These are phyloP conservation scores for Yarrowia galli DNA, from an alignment of 1,139 yeast species.

Conservation along the genomic window DNA sequence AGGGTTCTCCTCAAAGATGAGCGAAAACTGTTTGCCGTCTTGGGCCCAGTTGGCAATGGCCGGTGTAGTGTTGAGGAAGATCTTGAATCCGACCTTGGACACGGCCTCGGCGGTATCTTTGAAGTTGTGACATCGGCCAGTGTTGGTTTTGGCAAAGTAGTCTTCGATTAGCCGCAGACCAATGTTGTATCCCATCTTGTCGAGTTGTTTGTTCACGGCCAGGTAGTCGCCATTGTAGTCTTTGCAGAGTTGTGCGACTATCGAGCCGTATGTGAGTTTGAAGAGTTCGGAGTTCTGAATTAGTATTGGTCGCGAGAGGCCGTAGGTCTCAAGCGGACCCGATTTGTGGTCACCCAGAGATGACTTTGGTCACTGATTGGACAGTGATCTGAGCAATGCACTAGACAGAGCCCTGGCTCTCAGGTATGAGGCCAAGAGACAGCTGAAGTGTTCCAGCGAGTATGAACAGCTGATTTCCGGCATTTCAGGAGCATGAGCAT, in stretches of 20 bases:
- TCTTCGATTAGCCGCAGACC: slow-evolving; percentile 93
- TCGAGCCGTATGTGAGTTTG: slow-evolving; percentile 91
- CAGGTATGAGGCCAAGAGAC: no score
- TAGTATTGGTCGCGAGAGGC: slow-evolving; percentile 6
- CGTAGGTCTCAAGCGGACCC: slow-evolving; percentile 6
- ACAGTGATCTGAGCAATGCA: no score
- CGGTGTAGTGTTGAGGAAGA: slow-evolving; percentile 85
- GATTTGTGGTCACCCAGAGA: no score
- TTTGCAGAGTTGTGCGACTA: slow-evolving; percentile 90
- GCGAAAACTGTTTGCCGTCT: slow-evolving; percentile 76
- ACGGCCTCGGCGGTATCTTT: slow-evolving; percentile 89
- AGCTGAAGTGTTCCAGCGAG: no score
- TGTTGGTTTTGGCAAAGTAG: slow-evolving; percentile 84
- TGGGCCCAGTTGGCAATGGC: slow-evolving; percentile 75
- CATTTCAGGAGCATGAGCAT: no score
- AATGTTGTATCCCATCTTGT: slow-evolving; percentile 93
- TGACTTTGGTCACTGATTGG: no score
- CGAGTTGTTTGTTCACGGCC: slow-evolving; percentile 83
- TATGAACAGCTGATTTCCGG: no score
- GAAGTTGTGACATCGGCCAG: slow-evolving; percentile 79
- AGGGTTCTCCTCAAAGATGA: slow-evolving; percentile 84
- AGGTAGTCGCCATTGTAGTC: slow-evolving; percentile 79
- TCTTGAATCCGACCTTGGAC: slow-evolving; percentile 85
- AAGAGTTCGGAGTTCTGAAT: slow-evolving; percentile 83
- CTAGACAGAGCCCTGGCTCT: no score